phyloP scores from a whole-genome alignment of 352 stramenopile genomes.

The Plasmopara viticola region DNA sequence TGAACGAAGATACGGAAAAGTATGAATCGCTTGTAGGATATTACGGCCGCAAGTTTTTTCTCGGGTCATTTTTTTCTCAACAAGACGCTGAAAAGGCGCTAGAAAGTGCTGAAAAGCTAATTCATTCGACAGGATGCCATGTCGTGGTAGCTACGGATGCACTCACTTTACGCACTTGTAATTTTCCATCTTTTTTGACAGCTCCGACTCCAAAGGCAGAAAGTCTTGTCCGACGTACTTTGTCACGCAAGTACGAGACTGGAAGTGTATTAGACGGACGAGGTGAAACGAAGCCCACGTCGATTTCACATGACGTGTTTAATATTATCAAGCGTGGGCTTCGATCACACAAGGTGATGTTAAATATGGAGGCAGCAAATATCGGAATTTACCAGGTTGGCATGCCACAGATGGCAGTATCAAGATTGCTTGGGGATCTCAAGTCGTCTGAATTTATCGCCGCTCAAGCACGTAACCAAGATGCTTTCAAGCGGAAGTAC shows the following conservation, averaged over 20 bases:
- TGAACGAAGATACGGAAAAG: conserved; percentile 44
- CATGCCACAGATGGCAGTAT: no score
- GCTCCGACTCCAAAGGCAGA: conserved; percentile 39
- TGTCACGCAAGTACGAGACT: conserved; percentile 52
- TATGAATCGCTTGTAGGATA: conserved; percentile 41
- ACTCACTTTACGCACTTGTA: conserved; percentile 14
- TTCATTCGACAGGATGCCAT: conserved; percentile 32
- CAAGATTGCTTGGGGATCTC: no score
- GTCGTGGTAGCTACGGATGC: conserved; percentile 21
- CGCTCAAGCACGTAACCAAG: conserved; percentile 9
- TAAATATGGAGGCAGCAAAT: no score
- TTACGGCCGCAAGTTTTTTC: conserved; percentile 37
- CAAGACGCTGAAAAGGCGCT: conserved; percentile 42
- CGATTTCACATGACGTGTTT: conserved; percentile 44
- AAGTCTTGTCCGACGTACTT: conserved; percentile 29
- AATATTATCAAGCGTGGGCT: conserved; percentile 26
- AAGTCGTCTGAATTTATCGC: no score
- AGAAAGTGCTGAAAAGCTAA: conserved; percentile 28
- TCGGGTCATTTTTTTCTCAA: conserved; percentile 44
- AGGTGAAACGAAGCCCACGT: conserved; percentile 24
- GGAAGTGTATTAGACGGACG: conserved; percentile 29
- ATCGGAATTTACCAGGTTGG: no score
- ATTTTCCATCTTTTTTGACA: conserved; percentile 33
- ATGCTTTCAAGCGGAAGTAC: conserved; percentile 35
- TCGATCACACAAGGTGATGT: conserved; percentile 8